These are phyloP conservation scores for Lactarius quietus DNA, from an alignment of 768 basidiomycete species.

Conservation along the genomic window DNA sequence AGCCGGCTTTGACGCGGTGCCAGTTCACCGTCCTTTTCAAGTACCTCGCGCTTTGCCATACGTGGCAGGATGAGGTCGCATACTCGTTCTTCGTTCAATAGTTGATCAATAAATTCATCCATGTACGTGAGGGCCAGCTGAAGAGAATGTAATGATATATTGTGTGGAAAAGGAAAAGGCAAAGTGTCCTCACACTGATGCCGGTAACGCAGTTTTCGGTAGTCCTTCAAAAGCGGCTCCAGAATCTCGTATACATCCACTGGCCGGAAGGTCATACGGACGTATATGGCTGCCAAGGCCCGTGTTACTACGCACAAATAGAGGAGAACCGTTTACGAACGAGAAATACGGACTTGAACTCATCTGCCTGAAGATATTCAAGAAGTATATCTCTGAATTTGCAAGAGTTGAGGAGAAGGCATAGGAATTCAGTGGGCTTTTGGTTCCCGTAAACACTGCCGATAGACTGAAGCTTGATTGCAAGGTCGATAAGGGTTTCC, in stretches of 20 bases:
- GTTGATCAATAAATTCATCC: constrained; percentile 85
- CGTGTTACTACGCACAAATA: too few relatives aligned
- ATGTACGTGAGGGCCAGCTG: constrained; percentile 82
- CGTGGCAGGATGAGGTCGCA: constrained; percentile 97
- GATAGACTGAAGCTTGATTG: constrained; percentile 73
- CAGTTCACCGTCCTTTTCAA: constrained; percentile 92
- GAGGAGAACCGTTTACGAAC: neutral
- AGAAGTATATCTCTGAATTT: constrained; percentile 94
- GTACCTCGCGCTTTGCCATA: too few relatives aligned
- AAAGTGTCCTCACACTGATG: constrained; percentile 65
- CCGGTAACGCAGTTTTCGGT: constrained; percentile 78
- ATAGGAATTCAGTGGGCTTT: constrained; percentile 90
- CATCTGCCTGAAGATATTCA: constrained; percentile 93
- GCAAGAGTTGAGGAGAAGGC: constrained; percentile 90
- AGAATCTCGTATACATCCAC: constrained; percentile 90
- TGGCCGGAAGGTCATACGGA: constrained; percentile 90
- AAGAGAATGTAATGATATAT: constrained; percentile 7
- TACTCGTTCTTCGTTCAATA: constrained; percentile 85
- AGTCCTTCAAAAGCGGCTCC: constrained; percentile 94
- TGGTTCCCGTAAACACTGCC: constrained; percentile 97
- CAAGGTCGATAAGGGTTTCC: constrained; percentile 90
- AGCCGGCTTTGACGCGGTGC: constrained; percentile 81
- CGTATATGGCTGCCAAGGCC: constrained; percentile 88
- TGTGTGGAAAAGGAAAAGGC: neutral
- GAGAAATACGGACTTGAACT: constrained; percentile 80